Evolutionary conservation across 1,139 yeast genomes (phyloP).

Genomic region (Trichomonascaceae sp.): DNA sequence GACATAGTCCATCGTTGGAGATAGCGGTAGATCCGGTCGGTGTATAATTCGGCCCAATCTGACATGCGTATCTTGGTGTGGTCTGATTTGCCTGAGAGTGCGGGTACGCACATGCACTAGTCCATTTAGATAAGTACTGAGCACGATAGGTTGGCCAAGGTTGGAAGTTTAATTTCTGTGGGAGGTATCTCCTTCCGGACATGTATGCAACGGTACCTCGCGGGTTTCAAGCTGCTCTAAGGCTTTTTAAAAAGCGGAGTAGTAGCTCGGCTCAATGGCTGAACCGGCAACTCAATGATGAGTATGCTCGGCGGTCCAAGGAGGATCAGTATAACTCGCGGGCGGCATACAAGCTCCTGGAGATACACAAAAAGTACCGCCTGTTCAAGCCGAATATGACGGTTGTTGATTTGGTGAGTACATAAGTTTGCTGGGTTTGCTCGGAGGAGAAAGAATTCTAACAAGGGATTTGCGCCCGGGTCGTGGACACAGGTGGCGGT

Average conservation of each 20-base stretch:
- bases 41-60: too few relatives aligned
- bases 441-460: not conserved
- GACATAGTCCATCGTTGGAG: too few relatives aligned
- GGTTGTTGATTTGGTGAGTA: conserved; percentile 51
- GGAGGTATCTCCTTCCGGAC: too few relatives aligned
- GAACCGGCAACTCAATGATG: conserved; percentile 52
- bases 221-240: too few relatives aligned
- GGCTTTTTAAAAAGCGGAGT: conserved; percentile 5
- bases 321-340: conserved; percentile 55
- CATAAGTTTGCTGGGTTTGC: not conserved
- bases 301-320: conserved; percentile 53
- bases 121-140: too few relatives aligned
- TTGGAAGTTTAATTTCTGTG: too few relatives aligned
- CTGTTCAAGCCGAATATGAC: conserved; percentile 44
- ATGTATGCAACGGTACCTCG: too few relatives aligned
- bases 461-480: conserved; percentile 80
- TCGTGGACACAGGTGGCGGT: conserved; percentile 86
- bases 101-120: too few relatives aligned
- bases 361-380: conserved; percentile 47
- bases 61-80: too few relatives aligned
- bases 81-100: too few relatives aligned
- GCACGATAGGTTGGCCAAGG: too few relatives aligned
- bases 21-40: too few relatives aligned
- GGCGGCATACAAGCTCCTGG: conserved; percentile 75
- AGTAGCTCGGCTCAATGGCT: conserved; percentile 64